phyloP scores from a whole-genome alignment of 1,284 basidiomycete species.

The Cutaneotrichosporon spelunceum region DNA sequence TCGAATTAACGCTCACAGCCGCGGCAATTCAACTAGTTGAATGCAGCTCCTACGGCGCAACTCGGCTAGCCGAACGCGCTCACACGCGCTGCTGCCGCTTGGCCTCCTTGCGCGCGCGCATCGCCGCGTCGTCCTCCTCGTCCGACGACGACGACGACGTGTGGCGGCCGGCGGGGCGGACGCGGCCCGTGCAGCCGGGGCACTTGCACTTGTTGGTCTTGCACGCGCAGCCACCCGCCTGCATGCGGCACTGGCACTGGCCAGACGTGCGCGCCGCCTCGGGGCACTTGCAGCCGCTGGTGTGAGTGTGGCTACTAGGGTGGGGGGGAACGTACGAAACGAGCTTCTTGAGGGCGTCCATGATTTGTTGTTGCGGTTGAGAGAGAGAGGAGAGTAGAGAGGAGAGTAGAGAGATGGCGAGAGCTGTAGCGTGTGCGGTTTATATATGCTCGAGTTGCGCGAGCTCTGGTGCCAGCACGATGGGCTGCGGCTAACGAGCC shows the following conservation, averaged over 20 bases:
- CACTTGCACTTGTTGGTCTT: slow-evolving; percentile 28
- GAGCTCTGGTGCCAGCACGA: background rate
- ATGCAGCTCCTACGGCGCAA: too few relatives aligned
- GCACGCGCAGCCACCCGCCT: slow-evolving; percentile 20
- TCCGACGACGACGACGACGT: slow-evolving; percentile 16
- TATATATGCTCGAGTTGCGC: background rate
- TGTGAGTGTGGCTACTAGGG: background rate
- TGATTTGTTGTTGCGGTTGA: slow-evolving; percentile 9
- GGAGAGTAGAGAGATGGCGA: background rate
- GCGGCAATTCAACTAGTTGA: too few relatives aligned
- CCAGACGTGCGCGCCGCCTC: slow-evolving; percentile 2
- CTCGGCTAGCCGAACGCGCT: background rate
- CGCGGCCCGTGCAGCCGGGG: slow-evolving; percentile 20
- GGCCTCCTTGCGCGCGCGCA: slow-evolving; percentile 15
- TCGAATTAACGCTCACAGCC: too few relatives aligned
- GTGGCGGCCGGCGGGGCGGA: slow-evolving; percentile 13
- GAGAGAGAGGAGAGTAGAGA: too few relatives aligned
- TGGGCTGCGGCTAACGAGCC: too few relatives aligned
- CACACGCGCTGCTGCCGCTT: slow-evolving; percentile 14
- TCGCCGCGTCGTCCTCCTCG: slow-evolving; percentile 14
- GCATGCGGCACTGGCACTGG: slow-evolving; percentile 15
- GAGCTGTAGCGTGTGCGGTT: background rate
- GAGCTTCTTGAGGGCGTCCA: slow-evolving; percentile 24
- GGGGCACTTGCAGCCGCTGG: slow-evolving; percentile 25
- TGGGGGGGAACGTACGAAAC: slow-evolving; percentile 11